Conservation (phyloP, 139 green algal genomes). For the Marvania coccoides region DNA sequence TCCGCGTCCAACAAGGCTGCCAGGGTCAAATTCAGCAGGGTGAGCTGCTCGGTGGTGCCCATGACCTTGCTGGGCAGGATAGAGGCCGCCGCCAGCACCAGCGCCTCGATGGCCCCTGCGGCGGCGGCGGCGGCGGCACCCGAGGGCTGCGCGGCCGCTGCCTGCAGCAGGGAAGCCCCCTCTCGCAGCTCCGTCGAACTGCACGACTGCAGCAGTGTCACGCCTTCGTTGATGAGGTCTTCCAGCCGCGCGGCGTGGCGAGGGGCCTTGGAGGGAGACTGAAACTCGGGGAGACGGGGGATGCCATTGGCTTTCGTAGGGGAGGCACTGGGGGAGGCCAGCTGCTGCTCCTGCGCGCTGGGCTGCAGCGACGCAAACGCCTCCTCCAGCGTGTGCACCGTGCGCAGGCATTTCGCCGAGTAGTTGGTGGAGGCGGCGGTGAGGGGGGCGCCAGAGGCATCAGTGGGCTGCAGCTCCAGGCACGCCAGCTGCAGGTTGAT, state of each 20-base stretch:
- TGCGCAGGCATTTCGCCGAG: slow-evolving; percentile 14
- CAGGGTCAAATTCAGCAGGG: slow-evolving; percentile 3
- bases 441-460: background rate
- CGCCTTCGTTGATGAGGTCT: background rate
- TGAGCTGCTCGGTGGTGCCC: slow-evolving; percentile 21
- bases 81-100: slow-evolving; percentile 14
- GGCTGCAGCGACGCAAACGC: slow-evolving; percentile 10
- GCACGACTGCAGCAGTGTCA: slow-evolving; percentile 4
- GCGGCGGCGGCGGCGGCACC: background rate
- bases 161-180: slow-evolving; percentile 16
- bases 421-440: background rate
- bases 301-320: background rate
- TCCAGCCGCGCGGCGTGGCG: background rate
- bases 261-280: slow-evolving; percentile 20
- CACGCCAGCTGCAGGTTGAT: slow-evolving; percentile 11
- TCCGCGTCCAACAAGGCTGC: slow-evolving; percentile 11
- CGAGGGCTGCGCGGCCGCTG: background rate
- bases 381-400: slow-evolving; percentile 13
- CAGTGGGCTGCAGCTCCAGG: slow-evolving; percentile 7
- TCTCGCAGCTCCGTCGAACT: slow-evolving; percentile 11
- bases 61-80: slow-evolving; percentile 13
- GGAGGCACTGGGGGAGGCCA: background rate
- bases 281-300: background rate
- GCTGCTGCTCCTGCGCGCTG: background rate
- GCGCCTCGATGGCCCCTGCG: slow-evolving; percentile 13